These are phyloP conservation scores for Phytomonas francai DNA, from an alignment of 208 protist species.

Conservation along the genomic window DNA sequence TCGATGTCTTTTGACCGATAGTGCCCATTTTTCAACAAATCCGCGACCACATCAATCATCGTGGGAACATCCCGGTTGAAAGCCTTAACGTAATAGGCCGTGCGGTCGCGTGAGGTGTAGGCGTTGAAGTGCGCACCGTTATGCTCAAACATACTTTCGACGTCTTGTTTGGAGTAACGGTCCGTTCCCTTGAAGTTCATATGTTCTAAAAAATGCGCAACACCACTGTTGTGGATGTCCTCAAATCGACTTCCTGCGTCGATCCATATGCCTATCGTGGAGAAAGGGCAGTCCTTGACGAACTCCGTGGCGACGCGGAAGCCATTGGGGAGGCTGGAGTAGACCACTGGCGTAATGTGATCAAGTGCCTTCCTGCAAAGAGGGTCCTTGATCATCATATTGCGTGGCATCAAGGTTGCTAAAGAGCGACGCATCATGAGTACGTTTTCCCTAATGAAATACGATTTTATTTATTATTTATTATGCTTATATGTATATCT, in stretches of 20 bases:
- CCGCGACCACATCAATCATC: conserved; percentile 94
- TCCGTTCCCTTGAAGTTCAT: conserved; percentile 98
- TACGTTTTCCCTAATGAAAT: too few species aligned
- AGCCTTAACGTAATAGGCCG: conserved; percentile 95
- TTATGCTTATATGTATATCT: background rate
- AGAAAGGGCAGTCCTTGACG: conserved; percentile 80
- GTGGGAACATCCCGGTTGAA: conserved; percentile 92
- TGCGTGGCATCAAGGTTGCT: conserved; percentile 23
- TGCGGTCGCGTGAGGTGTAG: conserved; percentile 97
- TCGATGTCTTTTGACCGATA: conserved; percentile 84
- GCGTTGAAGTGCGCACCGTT: conserved; percentile 97
- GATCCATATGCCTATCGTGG: conserved; percentile 97
- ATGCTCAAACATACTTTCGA: conserved; percentile 94
- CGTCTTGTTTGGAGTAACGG: conserved; percentile 81
- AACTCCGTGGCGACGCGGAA: conserved; percentile 96
- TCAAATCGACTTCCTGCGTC: conserved; percentile 96
- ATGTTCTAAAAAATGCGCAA: conserved; percentile 98
- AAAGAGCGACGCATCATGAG: background rate
- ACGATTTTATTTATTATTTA: conserved; percentile 6
- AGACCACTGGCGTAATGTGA: conserved; percentile 75
- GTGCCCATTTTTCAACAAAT: conserved; percentile 94
- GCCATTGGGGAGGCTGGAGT: conserved; percentile 93
- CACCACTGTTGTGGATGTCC: conserved; percentile 94
- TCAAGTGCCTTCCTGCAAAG: conserved; percentile 35
- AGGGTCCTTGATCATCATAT: conserved; percentile 45